phyloP scores from a whole-genome alignment of 352 stramenopile species.

The Pythium diclinum region DNA sequence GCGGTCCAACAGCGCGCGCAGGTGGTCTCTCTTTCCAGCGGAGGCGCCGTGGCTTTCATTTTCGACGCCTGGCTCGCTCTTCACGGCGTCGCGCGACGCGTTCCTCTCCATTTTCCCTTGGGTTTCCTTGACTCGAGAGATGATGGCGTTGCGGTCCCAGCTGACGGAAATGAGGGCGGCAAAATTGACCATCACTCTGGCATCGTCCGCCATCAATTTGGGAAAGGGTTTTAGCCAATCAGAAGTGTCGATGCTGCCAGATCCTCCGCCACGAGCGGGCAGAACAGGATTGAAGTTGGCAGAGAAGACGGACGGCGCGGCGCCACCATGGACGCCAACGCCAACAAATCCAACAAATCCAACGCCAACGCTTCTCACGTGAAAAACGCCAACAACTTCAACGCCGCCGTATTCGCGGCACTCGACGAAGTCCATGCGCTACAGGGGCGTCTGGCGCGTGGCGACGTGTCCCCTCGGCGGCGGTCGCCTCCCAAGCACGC shows the following conservation, averaged over 20 bases:
- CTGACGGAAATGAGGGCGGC: neutral
- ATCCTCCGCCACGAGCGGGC: neutral
- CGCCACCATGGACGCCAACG: neutral
- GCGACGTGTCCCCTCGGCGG: constrained; percentile 5
- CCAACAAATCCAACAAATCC: neutral
- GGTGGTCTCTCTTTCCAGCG: constrained; percentile 14
- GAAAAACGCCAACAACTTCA: neutral
- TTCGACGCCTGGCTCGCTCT: neutral
- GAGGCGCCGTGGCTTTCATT: neutral
- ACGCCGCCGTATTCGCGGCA: constrained; percentile 6
- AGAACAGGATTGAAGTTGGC: constrained; percentile 14
- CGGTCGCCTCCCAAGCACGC: neutral
- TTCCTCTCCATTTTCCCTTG: neutral
- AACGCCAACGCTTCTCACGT: neutral
- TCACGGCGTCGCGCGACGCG: neutral
- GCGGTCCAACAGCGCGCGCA: constrained; percentile 44
- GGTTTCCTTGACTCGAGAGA: neutral
- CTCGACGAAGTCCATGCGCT: constrained; percentile 26
- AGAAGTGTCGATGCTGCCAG: neutral
- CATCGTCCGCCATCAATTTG: neutral
- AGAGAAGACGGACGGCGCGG: neutral
- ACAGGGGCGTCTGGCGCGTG: constrained; percentile 18
- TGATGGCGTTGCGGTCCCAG: neutral
- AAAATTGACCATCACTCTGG: neutral
- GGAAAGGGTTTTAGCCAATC: constrained; percentile 13